phyloP scores from a whole-genome alignment of 2,329 filamentous ascomycete genomes.

The Pseudocercospora vitis region DNA sequence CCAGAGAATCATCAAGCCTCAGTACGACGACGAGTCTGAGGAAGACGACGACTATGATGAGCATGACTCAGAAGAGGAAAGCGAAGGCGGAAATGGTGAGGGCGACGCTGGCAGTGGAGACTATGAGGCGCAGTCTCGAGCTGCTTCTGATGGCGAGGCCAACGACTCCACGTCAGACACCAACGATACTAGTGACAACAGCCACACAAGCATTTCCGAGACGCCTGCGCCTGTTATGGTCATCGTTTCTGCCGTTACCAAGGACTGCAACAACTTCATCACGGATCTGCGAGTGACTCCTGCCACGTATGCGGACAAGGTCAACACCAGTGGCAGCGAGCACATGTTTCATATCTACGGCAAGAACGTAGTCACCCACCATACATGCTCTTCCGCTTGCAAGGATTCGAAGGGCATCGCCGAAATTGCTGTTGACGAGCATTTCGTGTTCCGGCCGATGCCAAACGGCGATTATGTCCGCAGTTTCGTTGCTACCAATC shows the following conservation, averaged over 20 bases:
- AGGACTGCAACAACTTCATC: slow-evolving; percentile 15
- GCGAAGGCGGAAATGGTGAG: slow-evolving; percentile 16
- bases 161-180: not conserved
- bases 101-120: slow-evolving; percentile 3
- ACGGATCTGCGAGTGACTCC: slow-evolving; percentile 19
- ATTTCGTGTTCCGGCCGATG: slow-evolving; percentile 17
- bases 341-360: slow-evolving; percentile 31
- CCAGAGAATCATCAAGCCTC: slow-evolving; percentile 8
- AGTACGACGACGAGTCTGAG: slow-evolving; percentile 14
- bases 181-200: slow-evolving; percentile 11
- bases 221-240: slow-evolving; percentile 14
- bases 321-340: not conserved
- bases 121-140: not conserved
- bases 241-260: slow-evolving; percentile 19
- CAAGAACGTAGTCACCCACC: slow-evolving; percentile 17
- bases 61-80: no score
- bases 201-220: slow-evolving; percentile 9
- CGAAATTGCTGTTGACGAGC: slow-evolving; percentile 14
- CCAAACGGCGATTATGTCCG: slow-evolving; percentile 29
- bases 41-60: slow-evolving; percentile 15
- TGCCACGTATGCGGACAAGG: slow-evolving; percentile 18
- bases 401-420: slow-evolving; percentile 13
- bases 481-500: slow-evolving; percentile 9
- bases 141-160: slow-evolving; percentile 2
- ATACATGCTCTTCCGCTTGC: slow-evolving; percentile 10